phyloP scores from a whole-genome alignment of 2,329 filamentous ascomycete genomes.

The Fusarium begoniae region DNA sequence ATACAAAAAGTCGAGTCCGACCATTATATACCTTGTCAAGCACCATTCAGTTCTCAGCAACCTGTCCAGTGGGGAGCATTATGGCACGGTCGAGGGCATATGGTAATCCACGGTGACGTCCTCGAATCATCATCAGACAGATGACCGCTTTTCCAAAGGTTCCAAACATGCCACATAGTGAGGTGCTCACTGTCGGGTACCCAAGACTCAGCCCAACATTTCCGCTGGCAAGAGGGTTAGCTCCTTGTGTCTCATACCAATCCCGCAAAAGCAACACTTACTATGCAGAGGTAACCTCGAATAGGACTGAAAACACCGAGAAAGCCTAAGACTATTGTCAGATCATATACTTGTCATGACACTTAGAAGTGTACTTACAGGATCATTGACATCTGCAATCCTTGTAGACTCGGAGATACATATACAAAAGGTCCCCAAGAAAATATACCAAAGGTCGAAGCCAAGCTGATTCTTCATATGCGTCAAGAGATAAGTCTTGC shows the following conservation, averaged over 20 bases:
- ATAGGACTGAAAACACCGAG: constrained; percentile 43
- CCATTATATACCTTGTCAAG: not conserved
- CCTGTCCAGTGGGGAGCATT: constrained; percentile 33
- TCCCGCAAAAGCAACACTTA: not conserved
- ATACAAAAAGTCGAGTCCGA: not conserved
- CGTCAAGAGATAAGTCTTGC: constrained; percentile 41
- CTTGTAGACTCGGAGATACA: constrained; percentile 40
- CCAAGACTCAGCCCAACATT: constrained; percentile 49
- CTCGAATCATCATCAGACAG: constrained; percentile 49
- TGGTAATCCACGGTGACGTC: constrained; percentile 46
- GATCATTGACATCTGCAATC: constrained; percentile 34
- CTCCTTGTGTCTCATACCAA: rapidly evolving
- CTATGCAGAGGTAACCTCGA: constrained; percentile 47
- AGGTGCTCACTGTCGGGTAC: constrained; percentile 40
- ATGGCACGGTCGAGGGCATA: constrained; percentile 47
- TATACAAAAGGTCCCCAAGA: constrained; percentile 49
- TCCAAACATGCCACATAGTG: constrained; percentile 42
- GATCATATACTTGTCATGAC: rapidly evolving
- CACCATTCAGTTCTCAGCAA: not conserved
- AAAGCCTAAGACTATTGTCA: constrained; percentile 31
- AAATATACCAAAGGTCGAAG: constrained; percentile 54
- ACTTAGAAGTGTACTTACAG: constrained; percentile 6
- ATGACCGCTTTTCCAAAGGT: constrained; percentile 47
- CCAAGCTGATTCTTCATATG: constrained; percentile 51
- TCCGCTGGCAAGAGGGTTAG: constrained; percentile 25